Conservation (phyloP, 106 monocot genomes). For the Apostasia ramifera region DNA sequence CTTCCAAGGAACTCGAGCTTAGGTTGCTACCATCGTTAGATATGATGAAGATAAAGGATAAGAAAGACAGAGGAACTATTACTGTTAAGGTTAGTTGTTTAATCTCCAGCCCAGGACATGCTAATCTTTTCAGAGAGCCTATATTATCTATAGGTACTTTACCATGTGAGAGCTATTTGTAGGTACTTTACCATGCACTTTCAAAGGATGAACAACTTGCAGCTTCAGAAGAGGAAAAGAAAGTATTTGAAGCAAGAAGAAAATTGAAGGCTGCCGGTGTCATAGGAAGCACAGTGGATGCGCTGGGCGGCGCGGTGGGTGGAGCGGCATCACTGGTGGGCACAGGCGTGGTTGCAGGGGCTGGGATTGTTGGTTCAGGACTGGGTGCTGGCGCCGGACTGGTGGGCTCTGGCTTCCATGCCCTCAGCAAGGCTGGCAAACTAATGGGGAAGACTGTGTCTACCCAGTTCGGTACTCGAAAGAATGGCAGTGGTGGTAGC, state of each 20-base stretch:
- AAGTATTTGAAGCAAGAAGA: constrained; percentile 54
- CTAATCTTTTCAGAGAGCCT: background rate
- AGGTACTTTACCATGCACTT: constrained; percentile 75
- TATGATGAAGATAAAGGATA: constrained; percentile 83
- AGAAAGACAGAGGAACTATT: constrained; percentile 86
- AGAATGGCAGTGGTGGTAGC: constrained; percentile 15
- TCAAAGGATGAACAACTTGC: constrained; percentile 65
- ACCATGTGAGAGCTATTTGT: background rate
- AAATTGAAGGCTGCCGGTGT: constrained; percentile 77
- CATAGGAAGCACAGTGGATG: constrained; percentile 88
- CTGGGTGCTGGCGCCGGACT: constrained; percentile 29
- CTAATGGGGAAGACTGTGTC: constrained; percentile 63
- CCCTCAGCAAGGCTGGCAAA: constrained; percentile 69
- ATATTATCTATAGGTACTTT: too few relatives aligned
- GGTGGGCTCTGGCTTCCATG: constrained; percentile 48
- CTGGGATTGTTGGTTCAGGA: constrained; percentile 39
- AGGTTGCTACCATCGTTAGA: constrained; percentile 68
- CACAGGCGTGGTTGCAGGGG: background rate
- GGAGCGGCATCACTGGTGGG: constrained; percentile 52
- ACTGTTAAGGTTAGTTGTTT: constrained; percentile 58
- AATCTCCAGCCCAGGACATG: background rate
- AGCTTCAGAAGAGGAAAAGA: constrained; percentile 68
- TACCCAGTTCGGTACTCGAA: constrained; percentile 35
- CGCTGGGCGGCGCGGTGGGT: constrained; percentile 59
- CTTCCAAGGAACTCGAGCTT: constrained; percentile 54